These are phyloP conservation scores for Debaryomyces prosopidis DNA, from an alignment of 805 yeast genomes.

Conservation along the genomic window DNA sequence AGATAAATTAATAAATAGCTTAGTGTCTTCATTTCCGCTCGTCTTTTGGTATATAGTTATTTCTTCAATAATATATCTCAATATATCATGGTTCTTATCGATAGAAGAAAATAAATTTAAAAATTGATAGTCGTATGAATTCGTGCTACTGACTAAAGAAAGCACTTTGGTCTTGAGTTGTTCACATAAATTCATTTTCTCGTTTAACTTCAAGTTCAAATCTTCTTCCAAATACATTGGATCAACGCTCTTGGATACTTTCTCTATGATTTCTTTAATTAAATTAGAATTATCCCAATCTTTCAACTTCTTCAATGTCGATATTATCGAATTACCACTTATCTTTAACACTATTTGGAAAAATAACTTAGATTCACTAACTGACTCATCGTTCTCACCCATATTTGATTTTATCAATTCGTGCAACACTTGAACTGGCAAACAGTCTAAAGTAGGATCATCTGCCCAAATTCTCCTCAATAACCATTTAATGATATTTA, in stretches of 20 bases:
- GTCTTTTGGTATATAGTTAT: slow-evolving; percentile 16
- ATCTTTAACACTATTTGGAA: slow-evolving; percentile 26
- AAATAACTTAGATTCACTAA: slow-evolving; percentile 15
- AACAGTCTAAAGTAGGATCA: slow-evolving; percentile 11
- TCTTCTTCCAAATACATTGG: neutral
- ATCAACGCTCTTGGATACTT: neutral
- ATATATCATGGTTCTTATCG: slow-evolving; percentile 6
- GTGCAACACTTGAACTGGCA: slow-evolving; percentile 19
- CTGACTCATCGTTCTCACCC: slow-evolving; percentile 15
- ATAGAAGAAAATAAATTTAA: neutral
- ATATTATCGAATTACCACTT: slow-evolving; percentile 18
- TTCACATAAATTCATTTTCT: slow-evolving; percentile 3
- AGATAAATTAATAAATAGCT: slow-evolving; percentile 22
- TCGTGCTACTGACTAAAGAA: neutral
- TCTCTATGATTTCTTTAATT: slow-evolving; percentile 13
- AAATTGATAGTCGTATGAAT: slow-evolving; percentile 1
- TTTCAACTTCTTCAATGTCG: slow-evolving; percentile 11
- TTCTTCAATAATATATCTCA: slow-evolving; percentile 12
- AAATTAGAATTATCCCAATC: slow-evolving; percentile 11
- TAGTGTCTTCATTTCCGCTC: slow-evolving; percentile 23
- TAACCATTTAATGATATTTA: slow-evolving; percentile 36
- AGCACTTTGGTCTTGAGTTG: slow-evolving; percentile 5
- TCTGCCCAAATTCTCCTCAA: slow-evolving; percentile 14
- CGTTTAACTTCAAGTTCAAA: neutral
- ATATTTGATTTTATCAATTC: slow-evolving; percentile 26